phyloP scores from a whole-genome alignment of 352 stramenopile species.

The Globisporangium emineosum region DNA sequence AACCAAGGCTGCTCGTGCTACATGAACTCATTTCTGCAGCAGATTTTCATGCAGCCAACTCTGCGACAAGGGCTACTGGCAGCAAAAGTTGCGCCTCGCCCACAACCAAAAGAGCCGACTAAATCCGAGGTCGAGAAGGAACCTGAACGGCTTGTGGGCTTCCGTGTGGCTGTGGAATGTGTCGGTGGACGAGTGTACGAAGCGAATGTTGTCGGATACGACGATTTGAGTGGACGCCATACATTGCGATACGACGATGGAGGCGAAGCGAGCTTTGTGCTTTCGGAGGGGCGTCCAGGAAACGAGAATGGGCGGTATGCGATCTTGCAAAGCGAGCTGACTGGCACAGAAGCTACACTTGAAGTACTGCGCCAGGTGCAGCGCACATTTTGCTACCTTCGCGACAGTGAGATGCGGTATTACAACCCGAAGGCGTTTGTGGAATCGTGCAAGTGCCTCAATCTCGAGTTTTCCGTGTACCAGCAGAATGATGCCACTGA shows the following conservation, averaged over 20 bases:
- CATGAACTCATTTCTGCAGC: conserved; percentile 99
- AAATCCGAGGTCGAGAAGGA: conserved; percentile 89
- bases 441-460: conserved; percentile 85
- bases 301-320: conserved; percentile 96
- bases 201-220: conserved; percentile 88
- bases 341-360: conserved; percentile 75
- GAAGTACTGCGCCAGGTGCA: conserved; percentile 88
- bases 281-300: conserved; percentile 90
- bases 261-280: conserved; percentile 83
- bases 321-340: conserved; percentile 77
- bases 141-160: conserved; percentile 66
- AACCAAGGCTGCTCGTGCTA: conserved; percentile 99
- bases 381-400: conserved; percentile 87
- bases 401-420: conserved; percentile 84
- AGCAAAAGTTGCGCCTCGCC: conserved; percentile 57
- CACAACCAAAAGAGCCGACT: conserved; percentile 63
- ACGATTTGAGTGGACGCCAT: conserved; percentile 74
- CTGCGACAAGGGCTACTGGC: conserved; percentile 76
- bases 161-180: conserved; percentile 91
- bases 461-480: conserved; percentile 94
- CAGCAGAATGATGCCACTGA: conserved; percentile 99
- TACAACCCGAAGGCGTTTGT: conserved; percentile 88
- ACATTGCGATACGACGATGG: conserved; percentile 87
- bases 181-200: conserved; percentile 93
- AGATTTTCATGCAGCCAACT: conserved; percentile 92